Evolutionary conservation across 805 yeast species (phyloP), one percentile per base, ranked within the genome.

Genomic region (Teunomyces funiuensis): DNA sequence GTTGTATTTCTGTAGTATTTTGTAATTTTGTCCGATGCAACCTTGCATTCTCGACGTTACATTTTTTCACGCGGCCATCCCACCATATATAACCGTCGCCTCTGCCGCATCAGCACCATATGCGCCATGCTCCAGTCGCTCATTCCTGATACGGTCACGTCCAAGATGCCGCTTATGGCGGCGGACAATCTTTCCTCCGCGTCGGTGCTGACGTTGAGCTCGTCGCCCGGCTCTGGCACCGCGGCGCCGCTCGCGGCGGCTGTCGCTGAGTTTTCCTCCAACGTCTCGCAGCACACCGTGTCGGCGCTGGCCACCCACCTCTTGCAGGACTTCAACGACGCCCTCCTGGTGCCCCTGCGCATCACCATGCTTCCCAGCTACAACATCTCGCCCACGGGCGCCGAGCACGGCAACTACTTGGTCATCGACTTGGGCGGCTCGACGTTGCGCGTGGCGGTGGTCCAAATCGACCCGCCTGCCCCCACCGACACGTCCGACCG

Each of bases 381-480:
- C 47, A 60, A 63, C 43, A 66, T 69, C 28, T 44, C 45, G 27
- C 73, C 74, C 23, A 58, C 69, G 2, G 75, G 75, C 5, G 33
- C 52, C 14, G 63, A 65, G 45, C 38, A 40, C 31, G 74, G 74
- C 19, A 58, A 66, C 28, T 75, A 44, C 58, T 64, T 71, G 53
- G 75, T 64, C 15, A 60, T 79, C n/a, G 84, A 79, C 46, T 57
- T 79, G 37, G 84, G 84, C 4, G 84, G 84, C 2, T 72, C 79
- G 1, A 78, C 82, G 1, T 55, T 78, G 15, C 61, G 82, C 25
- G 58, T 73, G 3, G 65, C 74, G 2, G 65, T 69, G 23, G 58
- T 70, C 8, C 42, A 54, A 15, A 64, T 70, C n/a, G 27, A 19
- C 17, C 44, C 50, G 3, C 52, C 58, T 5, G 17, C 37, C 13